phyloP scores from a whole-genome alignment of 306 rosid genomes.

The Spatholobus suberectus region DNA sequence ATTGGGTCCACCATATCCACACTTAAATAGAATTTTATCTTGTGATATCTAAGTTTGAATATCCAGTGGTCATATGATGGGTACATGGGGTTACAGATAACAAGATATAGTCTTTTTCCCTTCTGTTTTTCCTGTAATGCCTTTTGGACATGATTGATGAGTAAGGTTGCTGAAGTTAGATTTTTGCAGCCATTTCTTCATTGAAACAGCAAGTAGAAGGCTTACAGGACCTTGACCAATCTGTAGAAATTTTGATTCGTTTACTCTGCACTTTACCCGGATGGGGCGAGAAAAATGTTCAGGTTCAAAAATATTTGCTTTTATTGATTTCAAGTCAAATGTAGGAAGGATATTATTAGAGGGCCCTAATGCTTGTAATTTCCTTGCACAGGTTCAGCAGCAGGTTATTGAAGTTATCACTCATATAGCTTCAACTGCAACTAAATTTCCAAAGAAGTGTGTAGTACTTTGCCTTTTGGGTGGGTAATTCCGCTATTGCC shows the following conservation, averaged over 20 bases:
- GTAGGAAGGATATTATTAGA: not conserved
- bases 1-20: not conserved
- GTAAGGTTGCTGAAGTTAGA: slow-evolving; percentile 28
- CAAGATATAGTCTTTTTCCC: not conserved
- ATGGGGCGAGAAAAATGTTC: slow-evolving; percentile 99
- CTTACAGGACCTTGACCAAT: slow-evolving; percentile 68
- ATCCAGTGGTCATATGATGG: not conserved
- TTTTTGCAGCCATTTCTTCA: slow-evolving; percentile 83
- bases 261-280: slow-evolving; percentile 91
- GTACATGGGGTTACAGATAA: not conserved
- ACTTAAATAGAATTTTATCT: not conserved
- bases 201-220: slow-evolving; percentile 87
- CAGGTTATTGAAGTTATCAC: slow-evolving; percentile 88
- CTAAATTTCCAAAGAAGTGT: slow-evolving; percentile 93
- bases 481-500: slow-evolving; percentile 44
- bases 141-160: slow-evolving; percentile 22
- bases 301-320: slow-evolving; percentile 60
- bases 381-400: slow-evolving; percentile 87
- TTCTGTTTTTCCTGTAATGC: slow-evolving; percentile 27
- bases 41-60: not conserved
- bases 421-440: slow-evolving; percentile 71
- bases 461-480: slow-evolving; percentile 90
- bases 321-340: slow-evolving; percentile 18
- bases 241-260: slow-evolving; percentile 82
- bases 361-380: slow-evolving; percentile 29